Evolutionary conservation across 352 stramenopile species (phyloP), one percentile per base, ranked within the genome.

Genomic region (Pythium sukuiense): DNA sequence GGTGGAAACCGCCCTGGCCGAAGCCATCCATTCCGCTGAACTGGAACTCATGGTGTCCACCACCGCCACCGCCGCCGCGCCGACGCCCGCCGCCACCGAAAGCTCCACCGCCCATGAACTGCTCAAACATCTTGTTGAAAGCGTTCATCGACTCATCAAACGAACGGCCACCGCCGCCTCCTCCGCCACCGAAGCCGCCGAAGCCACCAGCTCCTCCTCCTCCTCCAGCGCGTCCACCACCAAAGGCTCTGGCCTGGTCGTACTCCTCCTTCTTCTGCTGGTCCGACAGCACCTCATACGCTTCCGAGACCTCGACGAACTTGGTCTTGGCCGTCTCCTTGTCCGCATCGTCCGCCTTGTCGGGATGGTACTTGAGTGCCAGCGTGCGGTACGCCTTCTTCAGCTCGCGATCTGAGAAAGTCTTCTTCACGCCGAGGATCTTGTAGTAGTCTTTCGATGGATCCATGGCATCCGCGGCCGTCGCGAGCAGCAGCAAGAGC

Each of bases 231-330:
- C 72, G 70, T 46, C 61, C 68, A 33, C 69, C 75, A 55, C 72
- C 70, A 57, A 83, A 82, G 1, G 65, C 69, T n/a, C 81, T 76
- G 9, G 78, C 81, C 35, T 96, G 76, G 67, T 98, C 93, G 72
- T 98, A 98, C 39, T 95, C 88, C 8, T 93, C 76, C 43, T 91
- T 80, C 74, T 96, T 95, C 16, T 95, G 72, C 48, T 87, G 72
- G 59, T 98, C 93, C 18, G 87, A 96, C 20, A 98, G 85, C 63
- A 98, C 90, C 63, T 97, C 89, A 69, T 98, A 98, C 2, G 93
- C 93, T 61, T 97, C 88, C 20, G 80, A 95, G 37, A 98, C 89
- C 55, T 97, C 83, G 26, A 97, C 90, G 67, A 98, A 98, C 70
- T 94, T 95, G 57, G 95, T 77, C 54, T 95, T 92, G n/a, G 92